Conservation (phyloP, 176 grass and related monocot species). For the Bolboschoenus planiculmis region DNA sequence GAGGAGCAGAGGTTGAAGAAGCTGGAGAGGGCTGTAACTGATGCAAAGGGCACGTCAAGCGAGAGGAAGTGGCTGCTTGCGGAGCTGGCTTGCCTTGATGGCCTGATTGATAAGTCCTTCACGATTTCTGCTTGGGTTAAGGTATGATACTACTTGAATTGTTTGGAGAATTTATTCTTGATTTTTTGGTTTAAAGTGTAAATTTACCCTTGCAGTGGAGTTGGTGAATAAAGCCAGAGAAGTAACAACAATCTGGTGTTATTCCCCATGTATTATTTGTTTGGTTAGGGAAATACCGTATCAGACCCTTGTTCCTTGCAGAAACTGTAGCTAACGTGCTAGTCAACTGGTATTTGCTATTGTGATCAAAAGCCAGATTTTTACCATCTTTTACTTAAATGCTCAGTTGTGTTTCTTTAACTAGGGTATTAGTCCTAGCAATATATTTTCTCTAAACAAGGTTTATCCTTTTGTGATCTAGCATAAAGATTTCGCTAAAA, state of each 20-base stretch:
- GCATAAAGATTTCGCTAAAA: conserved; percentile 80
- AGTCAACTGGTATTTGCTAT: not conserved
- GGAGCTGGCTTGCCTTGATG: conserved; percentile 52
- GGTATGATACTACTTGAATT: conserved; percentile 37
- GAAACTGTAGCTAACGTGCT: not conserved
- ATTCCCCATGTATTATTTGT: not conserved
- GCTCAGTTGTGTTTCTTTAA: not conserved
- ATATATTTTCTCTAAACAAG: not conserved
- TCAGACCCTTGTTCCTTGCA: not conserved
- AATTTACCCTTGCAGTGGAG: not conserved
- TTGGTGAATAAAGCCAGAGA: not conserved
- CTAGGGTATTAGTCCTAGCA: not conserved
- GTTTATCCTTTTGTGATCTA: conserved; percentile 37
- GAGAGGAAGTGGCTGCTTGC: conserved; percentile 84
- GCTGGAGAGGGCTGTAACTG: conserved; percentile 49
- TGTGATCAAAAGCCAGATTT: not conserved
- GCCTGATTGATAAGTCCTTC: conserved; percentile 54
- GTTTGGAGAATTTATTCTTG: not conserved
- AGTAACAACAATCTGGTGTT: conserved; percentile 4
- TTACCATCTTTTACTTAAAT: not conserved
- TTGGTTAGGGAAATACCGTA: not conserved
- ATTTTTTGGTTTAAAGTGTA: conserved; percentile 8
- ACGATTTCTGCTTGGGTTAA: conserved; percentile 76
- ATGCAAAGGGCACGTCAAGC: conserved; percentile 46
- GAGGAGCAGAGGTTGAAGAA: conserved; percentile 82